A percentile compares a stretch with the other conserved stretches of the same genome.
These are phyloP conservation scores for Mycena venus DNA, from an alignment of 768 basidiomycete genomes.

Conservation along the genomic window DNA sequence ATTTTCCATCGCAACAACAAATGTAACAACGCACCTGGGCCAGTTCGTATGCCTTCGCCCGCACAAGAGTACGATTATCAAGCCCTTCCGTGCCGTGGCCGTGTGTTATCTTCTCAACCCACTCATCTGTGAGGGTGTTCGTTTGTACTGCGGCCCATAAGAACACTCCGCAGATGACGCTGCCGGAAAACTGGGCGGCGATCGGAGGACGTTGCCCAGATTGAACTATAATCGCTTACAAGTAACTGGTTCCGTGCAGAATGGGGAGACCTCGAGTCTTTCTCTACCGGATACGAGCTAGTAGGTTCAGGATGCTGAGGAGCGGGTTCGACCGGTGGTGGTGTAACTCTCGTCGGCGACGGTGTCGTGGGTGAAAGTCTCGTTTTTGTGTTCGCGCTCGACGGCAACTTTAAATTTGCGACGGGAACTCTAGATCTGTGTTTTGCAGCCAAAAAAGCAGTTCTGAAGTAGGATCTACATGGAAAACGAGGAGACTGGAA, in stretches of 20 bases:
- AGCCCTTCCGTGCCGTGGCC: neutral
- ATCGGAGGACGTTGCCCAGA: neutral
- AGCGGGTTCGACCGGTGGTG: neutral
- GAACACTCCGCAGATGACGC: neutral
- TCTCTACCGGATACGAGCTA: neutral
- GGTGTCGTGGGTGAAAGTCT: neutral
- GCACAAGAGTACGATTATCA: neutral
- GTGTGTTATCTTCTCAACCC: neutral
- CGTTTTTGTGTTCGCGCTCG: no score
- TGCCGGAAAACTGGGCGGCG: conserved; percentile 16
- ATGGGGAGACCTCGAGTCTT: neutral
- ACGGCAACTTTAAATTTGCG: neutral
- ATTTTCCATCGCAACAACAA: neutral
- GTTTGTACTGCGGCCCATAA: conserved; percentile 26
- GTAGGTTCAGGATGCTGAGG: neutral
- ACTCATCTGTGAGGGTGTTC: conserved; percentile 19
- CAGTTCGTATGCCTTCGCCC: neutral
- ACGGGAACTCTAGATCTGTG: neutral
- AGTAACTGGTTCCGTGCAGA: conserved; percentile 3
- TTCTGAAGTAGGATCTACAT: conserved; percentile 18
- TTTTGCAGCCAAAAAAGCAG: neutral
- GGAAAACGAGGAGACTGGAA: neutral
- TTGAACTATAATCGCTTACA: conserved; percentile 12
- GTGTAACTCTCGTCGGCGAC: neutral
- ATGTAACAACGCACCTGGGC: neutral